A percentile compares a stretch with the other conserved stretches of the same genome.
phyloP scores from a whole-genome alignment of 371 early-diverging fungal genomes.

The Aphelidium insulamus region DNA sequence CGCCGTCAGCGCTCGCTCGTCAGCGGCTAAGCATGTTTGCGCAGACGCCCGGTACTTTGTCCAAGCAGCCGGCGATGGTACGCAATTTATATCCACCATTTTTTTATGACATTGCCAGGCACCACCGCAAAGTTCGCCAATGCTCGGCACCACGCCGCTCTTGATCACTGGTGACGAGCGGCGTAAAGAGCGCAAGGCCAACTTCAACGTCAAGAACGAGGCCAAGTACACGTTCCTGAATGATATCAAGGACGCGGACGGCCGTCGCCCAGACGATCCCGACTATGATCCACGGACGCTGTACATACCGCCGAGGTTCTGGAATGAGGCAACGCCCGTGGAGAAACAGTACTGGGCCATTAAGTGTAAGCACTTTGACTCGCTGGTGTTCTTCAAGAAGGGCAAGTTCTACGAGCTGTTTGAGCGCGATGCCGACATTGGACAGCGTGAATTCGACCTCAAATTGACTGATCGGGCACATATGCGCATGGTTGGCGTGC shows the following conservation, averaged over 20 bases:
- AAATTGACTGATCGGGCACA: constrained; percentile 91
- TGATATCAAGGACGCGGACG: constrained; percentile 56
- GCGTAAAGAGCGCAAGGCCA: neutral
- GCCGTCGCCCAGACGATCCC: constrained; percentile 30
- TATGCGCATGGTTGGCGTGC: constrained; percentile 99
- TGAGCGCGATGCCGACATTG: constrained; percentile 97
- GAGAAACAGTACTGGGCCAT: constrained; percentile 99
- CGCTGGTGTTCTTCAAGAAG: constrained; percentile 98
- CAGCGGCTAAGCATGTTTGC: too few species aligned
- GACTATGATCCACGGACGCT: constrained; percentile 93
- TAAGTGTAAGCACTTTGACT: constrained; percentile 85
- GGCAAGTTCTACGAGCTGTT: constrained; percentile 99
- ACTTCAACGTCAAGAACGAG: constrained; percentile 26
- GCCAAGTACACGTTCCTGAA: constrained; percentile 69
- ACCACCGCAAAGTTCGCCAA: too few species aligned
- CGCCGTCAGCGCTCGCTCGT: too few species aligned
- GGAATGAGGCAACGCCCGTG: constrained; percentile 80
- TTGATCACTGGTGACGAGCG: constrained; percentile 24
- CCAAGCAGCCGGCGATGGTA: too few species aligned
- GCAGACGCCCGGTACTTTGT: too few species aligned
- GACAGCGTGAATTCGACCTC: constrained; percentile 88
- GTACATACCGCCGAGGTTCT: constrained; percentile 55
- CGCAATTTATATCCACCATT: too few species aligned
- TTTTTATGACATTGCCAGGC: too few species aligned
- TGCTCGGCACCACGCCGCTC: constrained; percentile 44